Base-by-base conservation (phyloP, 2,329 filamentous ascomycete species). In the Thelonectria olida region DNA sequence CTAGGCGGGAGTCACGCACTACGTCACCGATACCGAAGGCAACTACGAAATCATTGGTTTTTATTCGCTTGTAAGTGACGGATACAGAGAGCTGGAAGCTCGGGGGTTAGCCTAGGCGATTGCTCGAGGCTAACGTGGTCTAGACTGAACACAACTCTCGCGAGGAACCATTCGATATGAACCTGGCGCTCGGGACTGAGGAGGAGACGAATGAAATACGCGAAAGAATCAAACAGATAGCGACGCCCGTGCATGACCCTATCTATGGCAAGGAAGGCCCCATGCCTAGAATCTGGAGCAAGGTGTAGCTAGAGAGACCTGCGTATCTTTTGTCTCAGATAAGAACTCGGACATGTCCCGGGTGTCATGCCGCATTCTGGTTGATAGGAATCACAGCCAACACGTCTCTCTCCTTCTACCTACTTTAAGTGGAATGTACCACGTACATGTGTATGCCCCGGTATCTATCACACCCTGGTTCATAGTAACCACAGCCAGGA, bases 21-120 rank as follows among this genome's bases (percentile, higher is more conserved):
- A 22, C 27, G 50, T 53, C 15, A 53, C 50, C 3, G 27, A 34
- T 22, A 44, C 38, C 15, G 38, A 41, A 4, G 50, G 27, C 6
- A 38, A 44, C n/a, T 53, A 53, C 15, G 50, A 53, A 28, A 53
- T 53, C 19, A 23, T 53, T 20, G 50, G 50, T n/a, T 53, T 41
- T 25, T 53, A 53, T 23, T 53, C 38, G 13, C 25, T 53, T 1
- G 50, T 53, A 34, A 44, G 50, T 34, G 6, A 12, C n/a, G n/a
- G n/a, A n/a, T 20, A 2, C 15, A 23, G 6, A 17, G 22, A 44
- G 13, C 25, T 20, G 6, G 15, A 39, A n/a, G n/a, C n/a, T n/a
- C n/a, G n/a, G n/a, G n/a, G n/a, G n/a, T n/a, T n/a, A n/a, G n/a
- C n/a, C n/a, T n/a, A n/a, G n/a, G n/a, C n/a, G n/a, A n/a, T n/a